Evolutionary conservation across 495 filamentous ascomycete species (phyloP).

Genomic region (Penicillium psychrofluorescens): DNA sequence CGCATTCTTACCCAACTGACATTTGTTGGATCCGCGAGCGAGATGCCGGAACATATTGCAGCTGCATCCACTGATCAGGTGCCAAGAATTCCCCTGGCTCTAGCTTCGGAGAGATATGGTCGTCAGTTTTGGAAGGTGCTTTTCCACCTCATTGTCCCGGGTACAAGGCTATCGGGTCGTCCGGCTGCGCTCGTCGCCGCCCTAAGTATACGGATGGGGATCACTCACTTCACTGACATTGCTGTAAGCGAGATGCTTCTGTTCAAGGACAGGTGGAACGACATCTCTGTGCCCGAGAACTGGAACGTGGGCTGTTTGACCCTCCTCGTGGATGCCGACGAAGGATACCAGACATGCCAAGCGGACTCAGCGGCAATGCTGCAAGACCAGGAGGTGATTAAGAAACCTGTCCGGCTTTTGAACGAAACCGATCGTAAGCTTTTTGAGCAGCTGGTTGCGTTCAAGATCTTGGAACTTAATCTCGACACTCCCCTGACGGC

Average conservation of each 20-base stretch:
- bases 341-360: conserved; percentile 15
- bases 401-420: conserved; percentile 11
- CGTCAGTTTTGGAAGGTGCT: conserved; percentile 36
- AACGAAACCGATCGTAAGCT: conserved; percentile 21
- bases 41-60: conserved; percentile 34
- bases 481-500: conserved; percentile 27
- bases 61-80: conserved; percentile 12
- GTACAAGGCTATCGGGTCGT: conserved; percentile 32
- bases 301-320: conserved; percentile 36
- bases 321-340: conserved; percentile 36
- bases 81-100: conserved; percentile 28
- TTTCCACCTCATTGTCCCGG: conserved; percentile 34
- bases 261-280: conserved; percentile 32
- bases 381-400: neutral
- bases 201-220: conserved; percentile 33
- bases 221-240: conserved; percentile 24
- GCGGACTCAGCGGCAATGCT: neutral
- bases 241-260: conserved; percentile 30
- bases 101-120: conserved; percentile 19
- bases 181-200: conserved; percentile 38
- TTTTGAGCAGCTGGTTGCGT: conserved; percentile 35
- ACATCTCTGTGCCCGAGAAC: conserved; percentile 34
- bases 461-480: conserved; percentile 39
- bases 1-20: conserved; percentile 34
- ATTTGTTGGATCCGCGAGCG: conserved; percentile 25